phyloP scores from a whole-genome alignment of 78 protist genomes.

The Creolimax fragrantissima region DNA sequence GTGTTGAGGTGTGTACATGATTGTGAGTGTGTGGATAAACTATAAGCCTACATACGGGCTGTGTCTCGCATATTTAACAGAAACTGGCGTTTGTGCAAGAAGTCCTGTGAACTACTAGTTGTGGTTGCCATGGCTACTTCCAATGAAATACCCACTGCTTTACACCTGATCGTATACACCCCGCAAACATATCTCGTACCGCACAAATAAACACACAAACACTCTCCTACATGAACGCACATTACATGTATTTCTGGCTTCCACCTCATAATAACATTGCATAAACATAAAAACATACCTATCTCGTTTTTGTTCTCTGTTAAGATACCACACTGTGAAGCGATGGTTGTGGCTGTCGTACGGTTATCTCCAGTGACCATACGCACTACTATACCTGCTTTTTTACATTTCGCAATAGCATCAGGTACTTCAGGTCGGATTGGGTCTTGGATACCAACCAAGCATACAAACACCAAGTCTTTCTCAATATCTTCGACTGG shows the following conservation, averaged over 20 bases:
- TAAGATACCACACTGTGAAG: conserved; percentile 82
- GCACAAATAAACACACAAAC: neutral
- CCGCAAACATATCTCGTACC: neutral
- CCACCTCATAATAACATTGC: too few relatives aligned
- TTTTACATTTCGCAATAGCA: conserved; percentile 63
- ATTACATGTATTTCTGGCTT: too few relatives aligned
- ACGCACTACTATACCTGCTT: conserved; percentile 87
- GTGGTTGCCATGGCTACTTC: too few relatives aligned
- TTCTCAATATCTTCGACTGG: neutral
- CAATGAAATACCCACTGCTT: too few relatives aligned
- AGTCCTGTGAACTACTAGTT: too few relatives aligned
- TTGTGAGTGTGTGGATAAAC: too few relatives aligned
- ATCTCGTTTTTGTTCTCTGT: conserved; percentile 35
- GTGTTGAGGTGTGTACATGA: too few relatives aligned
- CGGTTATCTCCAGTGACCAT: conserved; percentile 98
- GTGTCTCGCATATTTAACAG: too few relatives aligned
- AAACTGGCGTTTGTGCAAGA: too few relatives aligned
- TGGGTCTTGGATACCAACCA: conserved; percentile 94
- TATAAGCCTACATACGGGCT: too few relatives aligned
- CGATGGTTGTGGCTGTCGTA: conserved; percentile 82
- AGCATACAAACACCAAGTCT: conserved; percentile 34
- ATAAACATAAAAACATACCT: conserved; percentile 10
- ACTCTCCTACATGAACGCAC: neutral
- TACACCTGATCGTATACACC: too few relatives aligned
- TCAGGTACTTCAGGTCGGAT: conserved; percentile 76